Percentiles rank a stretch among this genome's conserved stretches.
Evolutionary conservation across 2,329 filamentous ascomycete species (phyloP).

Genomic region (Chaetomium olivaceum): DNA sequence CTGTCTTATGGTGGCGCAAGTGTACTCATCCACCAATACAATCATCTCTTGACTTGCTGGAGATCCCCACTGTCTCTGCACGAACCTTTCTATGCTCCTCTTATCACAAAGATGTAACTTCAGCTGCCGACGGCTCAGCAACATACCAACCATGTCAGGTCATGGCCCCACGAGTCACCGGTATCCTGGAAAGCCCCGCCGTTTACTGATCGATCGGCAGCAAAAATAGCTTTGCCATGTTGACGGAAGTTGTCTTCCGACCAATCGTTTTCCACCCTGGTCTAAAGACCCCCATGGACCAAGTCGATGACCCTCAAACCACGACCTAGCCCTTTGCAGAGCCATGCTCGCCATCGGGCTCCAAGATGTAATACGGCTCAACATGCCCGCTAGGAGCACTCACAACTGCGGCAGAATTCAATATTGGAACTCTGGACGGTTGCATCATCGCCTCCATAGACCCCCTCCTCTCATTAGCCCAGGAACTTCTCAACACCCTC

Average conservation of each 20-base stretch:
- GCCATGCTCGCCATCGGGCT: neutral
- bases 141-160: neutral
- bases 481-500: neutral
- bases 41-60: too few relatives aligned
- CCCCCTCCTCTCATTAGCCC: neutral
- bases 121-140: conserved; percentile 5
- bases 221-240: conserved; percentile 7
- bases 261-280: neutral
- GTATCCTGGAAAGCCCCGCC: neutral
- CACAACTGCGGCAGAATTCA: conserved; percentile 3
- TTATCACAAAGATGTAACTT: neutral
- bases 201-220: neutral
- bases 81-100: neutral
- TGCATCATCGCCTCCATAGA: conserved; percentile 6
- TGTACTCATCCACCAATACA: neutral
- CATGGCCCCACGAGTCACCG: neutral
- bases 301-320: neutral
- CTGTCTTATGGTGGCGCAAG: conserved; percentile 1
- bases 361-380: conserved; percentile 9
- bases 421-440: conserved; percentile 7
- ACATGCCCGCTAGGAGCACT: neutral
- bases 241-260: neutral
- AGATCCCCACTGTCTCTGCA: neutral
- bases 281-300: neutral
- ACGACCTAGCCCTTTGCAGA: neutral